These are phyloP conservation scores for Amanita rubescens DNA, from an alignment of 768 basidiomycete species.

Conservation along the genomic window DNA sequence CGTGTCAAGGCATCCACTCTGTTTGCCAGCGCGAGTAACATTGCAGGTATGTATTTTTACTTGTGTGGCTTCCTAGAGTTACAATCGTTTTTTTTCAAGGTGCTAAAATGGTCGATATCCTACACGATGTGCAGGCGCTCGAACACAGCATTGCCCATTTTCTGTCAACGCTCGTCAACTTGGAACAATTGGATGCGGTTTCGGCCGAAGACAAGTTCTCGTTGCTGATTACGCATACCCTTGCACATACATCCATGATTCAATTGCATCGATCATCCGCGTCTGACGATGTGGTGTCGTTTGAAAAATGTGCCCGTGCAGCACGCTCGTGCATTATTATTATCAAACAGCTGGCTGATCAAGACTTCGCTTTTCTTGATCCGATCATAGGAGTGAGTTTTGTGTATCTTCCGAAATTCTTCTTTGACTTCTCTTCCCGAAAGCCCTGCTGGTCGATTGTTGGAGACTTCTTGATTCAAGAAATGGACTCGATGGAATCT, in stretches of 20 bases:
- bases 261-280: constrained; percentile 58
- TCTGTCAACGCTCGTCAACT: too few relatives aligned
- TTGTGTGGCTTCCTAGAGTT: background rate
- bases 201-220: constrained; percentile 51
- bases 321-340: constrained; percentile 53
- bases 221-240: constrained; percentile 53
- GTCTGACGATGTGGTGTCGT: constrained; percentile 48
- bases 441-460: constrained; percentile 70
- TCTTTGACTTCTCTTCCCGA: constrained; percentile 7
- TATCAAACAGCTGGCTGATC: constrained; percentile 54
- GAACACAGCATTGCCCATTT: constrained; percentile 59
- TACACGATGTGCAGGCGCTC: constrained; percentile 53
- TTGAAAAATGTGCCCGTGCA: constrained; percentile 60
- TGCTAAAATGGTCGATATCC: constrained; percentile 38
- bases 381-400: constrained; percentile 64
- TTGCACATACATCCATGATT: constrained; percentile 62
- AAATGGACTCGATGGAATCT: constrained; percentile 52
- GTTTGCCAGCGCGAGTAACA: constrained; percentile 57
- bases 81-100: constrained; percentile 21
- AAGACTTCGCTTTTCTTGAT: constrained; percentile 67
- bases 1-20: constrained; percentile 71
- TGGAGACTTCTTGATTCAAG: constrained; percentile 59
- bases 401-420: constrained; percentile 8
- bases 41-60: constrained; percentile 40
- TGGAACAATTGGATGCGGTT: constrained; percentile 54